Conservation (phyloP, 306 rosid genomes). For the Neltuma alba region DNA sequence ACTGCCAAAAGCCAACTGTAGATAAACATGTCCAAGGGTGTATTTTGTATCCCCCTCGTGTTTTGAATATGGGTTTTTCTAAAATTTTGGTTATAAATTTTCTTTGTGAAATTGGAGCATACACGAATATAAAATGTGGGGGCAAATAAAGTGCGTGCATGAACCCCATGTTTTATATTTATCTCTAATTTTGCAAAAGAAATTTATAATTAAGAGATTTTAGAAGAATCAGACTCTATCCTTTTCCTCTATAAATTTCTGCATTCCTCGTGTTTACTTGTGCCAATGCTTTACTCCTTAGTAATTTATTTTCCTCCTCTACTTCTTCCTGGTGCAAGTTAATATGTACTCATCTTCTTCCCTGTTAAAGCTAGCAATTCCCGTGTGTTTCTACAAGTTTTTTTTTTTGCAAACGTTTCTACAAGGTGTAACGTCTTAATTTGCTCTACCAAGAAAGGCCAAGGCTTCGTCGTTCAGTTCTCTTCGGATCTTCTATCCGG, state of each 20-base stretch:
- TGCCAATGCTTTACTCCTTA: neutral
- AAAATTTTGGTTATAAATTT: neutral
- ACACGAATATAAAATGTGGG: neutral
- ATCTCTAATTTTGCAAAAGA: neutral
- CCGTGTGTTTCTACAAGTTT: slow-evolving; percentile 20
- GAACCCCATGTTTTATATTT: neutral
- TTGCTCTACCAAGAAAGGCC: too few relatives aligned
- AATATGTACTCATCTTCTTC: slow-evolving; percentile 25
- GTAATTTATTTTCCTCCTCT: slow-evolving; percentile 1
- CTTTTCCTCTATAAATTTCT: neutral
- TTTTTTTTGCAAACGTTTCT: too few relatives aligned
- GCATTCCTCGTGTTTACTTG: slow-evolving; percentile 33
- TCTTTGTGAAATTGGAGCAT: neutral
- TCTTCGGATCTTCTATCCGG: neutral
- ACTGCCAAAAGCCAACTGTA: slow-evolving; percentile 48
- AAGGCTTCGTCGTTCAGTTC: neutral
- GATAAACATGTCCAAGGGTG: slow-evolving; percentile 51
- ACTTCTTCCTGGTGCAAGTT: slow-evolving; percentile 8
- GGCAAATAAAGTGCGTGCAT: neutral
- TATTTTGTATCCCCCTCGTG: slow-evolving; percentile 43
- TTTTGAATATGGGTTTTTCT: neutral
- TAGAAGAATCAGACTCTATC: neutral
- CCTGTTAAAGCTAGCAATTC: slow-evolving; percentile 10
- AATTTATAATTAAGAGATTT: neutral
- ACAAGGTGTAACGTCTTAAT: neutral